Evolutionary conservation across 1,139 yeast species (phyloP), one percentile per base, ranked within the genome.

Genomic region (Yueomyces sp.): DNA sequence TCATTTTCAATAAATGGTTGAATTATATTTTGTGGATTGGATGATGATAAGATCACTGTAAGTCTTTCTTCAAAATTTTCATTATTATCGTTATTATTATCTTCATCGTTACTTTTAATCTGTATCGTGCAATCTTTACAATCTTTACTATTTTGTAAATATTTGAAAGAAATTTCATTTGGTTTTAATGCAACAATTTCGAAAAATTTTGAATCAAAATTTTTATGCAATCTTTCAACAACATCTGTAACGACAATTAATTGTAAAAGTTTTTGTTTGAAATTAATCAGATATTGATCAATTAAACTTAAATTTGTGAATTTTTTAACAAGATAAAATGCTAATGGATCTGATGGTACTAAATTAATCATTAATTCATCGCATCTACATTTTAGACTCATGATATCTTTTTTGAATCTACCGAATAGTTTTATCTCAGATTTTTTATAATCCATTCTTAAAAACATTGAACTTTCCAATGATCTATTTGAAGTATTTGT

Each of bases 161-260:
- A 61, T 43, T 59, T 58, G 48, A 61, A 61, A 5, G 61, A 50
- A 19, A 61, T 57, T 43, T 61, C 63, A 39, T 60, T 57, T 7
- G 61, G 60, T 41, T 55, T 56, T 36, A 60, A 43, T 29, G 56
- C 55, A 9, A 58, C 51, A 36, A 61, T 59, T 37, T 50, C 52
- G 47, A 61, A 61, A 42, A 51, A 46, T 4, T 54, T 56, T 6
- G 62, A 55, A 7, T 55, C 52, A 44, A 61, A 61, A 40, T 55
- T 60, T 31, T 54, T 51, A 42, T 59, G 60, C 35, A 61, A 40
- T 33, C 55, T 55, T 39, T 60, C 63, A 11, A 60, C 58, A 6
- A 60, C 63, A 43, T 60, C 61, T 2, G 61, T 60, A 8, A 61
- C 39, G 19, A 59, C 49, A 27, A 60, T 59, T 39, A 61, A 44